Base-by-base conservation (phyloP, 441 rosid species). In the Croton setiger region DNA sequence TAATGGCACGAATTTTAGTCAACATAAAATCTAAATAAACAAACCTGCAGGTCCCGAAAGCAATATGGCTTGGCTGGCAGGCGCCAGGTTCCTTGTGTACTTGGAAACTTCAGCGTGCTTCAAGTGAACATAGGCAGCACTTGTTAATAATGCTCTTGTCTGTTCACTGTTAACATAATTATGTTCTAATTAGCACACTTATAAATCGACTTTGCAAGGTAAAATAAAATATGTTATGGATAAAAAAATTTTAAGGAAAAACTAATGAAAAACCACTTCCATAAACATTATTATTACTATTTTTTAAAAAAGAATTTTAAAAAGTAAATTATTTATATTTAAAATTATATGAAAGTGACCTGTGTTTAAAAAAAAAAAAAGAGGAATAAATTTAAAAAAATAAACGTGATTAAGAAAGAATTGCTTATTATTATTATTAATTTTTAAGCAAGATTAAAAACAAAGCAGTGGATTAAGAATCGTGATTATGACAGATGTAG, bases 31-130 rank as follows among this genome's bases (percentile, higher is more conserved):
- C 15, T n/a, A 27, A 37, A 45, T 10, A 72, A 67, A 75, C 70
- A 63, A 27, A 90, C 98, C 98, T 73, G 96, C 93, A 73, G 98
- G 98, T 37, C 98, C 98, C 31, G 98, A 92, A 41, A 92, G 93
- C 81, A 92, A 81, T 60, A 92, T 85, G 69, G 96, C 82, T 52
- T 83, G 87, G 71, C 97, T 92, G 5, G 96, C 98, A 13, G 96
- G 97, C 35, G 91, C 79, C 63, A 91, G 82, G 72, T 92, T 90
- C 75, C 96, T 82, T 3, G 92, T 87, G 64, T 86, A 80, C 74
- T 78, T 87, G 10, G 97, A 92, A 63, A 85, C 96, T 72, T 93
- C 98, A 35, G 88, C 86, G 72, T 88, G 91, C 82, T 87, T 93
- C 86, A 93, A 79, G 74, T 93, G 97, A 37, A 93, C 89, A 76